Evolutionary conservation across 1,284 basidiomycete genomes (phyloP).

Genomic region (Melampsora larici-populina): DNA sequence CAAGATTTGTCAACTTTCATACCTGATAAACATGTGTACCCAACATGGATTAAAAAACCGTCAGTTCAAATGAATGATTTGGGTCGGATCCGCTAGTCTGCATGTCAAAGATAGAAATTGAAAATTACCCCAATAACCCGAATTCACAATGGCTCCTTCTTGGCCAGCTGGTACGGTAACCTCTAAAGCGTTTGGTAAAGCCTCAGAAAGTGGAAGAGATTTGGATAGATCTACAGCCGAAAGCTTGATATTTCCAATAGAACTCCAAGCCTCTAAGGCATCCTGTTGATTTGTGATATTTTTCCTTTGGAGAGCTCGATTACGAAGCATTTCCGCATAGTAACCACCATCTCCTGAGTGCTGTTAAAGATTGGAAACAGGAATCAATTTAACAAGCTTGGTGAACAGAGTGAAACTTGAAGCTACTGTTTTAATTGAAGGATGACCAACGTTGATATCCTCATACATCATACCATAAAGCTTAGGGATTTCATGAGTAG

Average conservation of each 20-base stretch:
- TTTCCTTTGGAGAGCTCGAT: background rate
- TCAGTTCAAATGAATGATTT: background rate
- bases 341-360: background rate
- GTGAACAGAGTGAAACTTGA: background rate
- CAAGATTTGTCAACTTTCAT: background rate
- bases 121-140: background rate
- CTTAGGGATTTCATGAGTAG: background rate
- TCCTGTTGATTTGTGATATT: background rate
- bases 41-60: background rate
- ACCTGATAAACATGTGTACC: background rate
- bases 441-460: background rate
- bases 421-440: background rate
- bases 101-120: background rate
- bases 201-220: background rate
- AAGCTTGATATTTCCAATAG: background rate
- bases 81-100: background rate
- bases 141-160: background rate
- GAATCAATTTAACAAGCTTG: background rate
- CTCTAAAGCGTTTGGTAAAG: background rate
- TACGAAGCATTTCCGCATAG: background rate
- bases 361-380: background rate
- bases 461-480: background rate
- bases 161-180: background rate
- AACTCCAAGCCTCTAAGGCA: background rate
- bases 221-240: background rate